phyloP scores from a whole-genome alignment of 192 early-diverging fungal species.

The Phlyctochytrium planicorne region DNA sequence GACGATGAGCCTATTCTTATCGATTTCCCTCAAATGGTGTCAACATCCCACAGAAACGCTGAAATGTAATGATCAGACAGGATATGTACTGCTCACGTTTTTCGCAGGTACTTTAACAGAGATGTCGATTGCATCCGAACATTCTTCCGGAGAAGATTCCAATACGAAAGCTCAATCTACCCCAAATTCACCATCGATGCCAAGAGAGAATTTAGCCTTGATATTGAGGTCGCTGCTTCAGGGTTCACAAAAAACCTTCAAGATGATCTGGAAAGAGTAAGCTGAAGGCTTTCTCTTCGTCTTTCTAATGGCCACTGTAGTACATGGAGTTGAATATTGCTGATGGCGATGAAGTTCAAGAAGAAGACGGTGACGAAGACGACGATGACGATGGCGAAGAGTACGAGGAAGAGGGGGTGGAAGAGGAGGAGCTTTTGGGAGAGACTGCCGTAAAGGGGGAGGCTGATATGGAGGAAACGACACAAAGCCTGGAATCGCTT shows the following conservation, averaged over 20 bases:
- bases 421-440: slow-evolving; percentile 16
- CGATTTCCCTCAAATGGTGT: slow-evolving; percentile 99
- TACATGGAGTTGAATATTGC: not conserved
- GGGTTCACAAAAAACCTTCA: slow-evolving; percentile 94
- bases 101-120: slow-evolving; percentile 86
- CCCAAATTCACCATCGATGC: slow-evolving; percentile 83
- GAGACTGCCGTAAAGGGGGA: slow-evolving; percentile 12
- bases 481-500: not conserved
- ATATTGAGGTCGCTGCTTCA: slow-evolving; percentile 95
- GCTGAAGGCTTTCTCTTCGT: not conserved
- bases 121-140: slow-evolving; percentile 97
- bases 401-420: slow-evolving; percentile 32
- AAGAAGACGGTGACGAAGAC: slow-evolving; percentile 30
- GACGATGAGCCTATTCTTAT: slow-evolving; percentile 85
- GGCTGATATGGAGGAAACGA: not conserved
- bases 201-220: slow-evolving; percentile 84
- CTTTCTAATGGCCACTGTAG: not conserved
- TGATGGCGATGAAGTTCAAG: slow-evolving; percentile 1
- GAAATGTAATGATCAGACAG: slow-evolving; percentile 57
- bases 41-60: slow-evolving; percentile 92
- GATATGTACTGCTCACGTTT: not conserved
- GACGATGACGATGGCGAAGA: slow-evolving; percentile 13
- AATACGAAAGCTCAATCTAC: slow-evolving; percentile 88
- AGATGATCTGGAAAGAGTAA: slow-evolving; percentile 77
- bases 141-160: slow-evolving; percentile 88